Conservation (phyloP, 75 land plant genomes). For the Ceratopteris richardii region DNA sequence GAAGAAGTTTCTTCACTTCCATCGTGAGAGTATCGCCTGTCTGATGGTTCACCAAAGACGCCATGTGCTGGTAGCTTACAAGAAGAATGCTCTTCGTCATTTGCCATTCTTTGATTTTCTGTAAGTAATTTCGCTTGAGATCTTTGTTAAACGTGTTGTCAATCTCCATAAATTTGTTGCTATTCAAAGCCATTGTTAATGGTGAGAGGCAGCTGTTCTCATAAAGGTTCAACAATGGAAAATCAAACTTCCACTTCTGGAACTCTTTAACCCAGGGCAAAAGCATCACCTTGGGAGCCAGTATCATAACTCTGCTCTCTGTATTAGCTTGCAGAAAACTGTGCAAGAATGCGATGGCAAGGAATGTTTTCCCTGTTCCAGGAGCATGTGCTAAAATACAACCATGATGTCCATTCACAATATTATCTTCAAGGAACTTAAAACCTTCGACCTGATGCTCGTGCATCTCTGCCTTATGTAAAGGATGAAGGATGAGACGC, state of each 20-base stretch:
- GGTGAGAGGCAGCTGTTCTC: slow-evolving; percentile 22
- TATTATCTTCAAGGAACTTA: slow-evolving; percentile 54
- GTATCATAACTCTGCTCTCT: slow-evolving; percentile 53
- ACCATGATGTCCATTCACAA: slow-evolving; percentile 44
- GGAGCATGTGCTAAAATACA: slow-evolving; percentile 80
- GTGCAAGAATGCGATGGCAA: slow-evolving; percentile 41
- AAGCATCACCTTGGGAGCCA: slow-evolving; percentile 81
- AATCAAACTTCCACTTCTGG: slow-evolving; percentile 68
- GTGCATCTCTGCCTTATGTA: slow-evolving; percentile 39
- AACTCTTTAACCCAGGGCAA: slow-evolving; percentile 78
- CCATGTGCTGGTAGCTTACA: slow-evolving; percentile 69
- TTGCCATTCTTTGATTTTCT: slow-evolving; percentile 40
- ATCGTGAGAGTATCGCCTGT: not conserved
- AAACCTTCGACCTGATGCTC: slow-evolving; percentile 60
- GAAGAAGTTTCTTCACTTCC: slow-evolving; percentile 30
- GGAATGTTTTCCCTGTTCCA: slow-evolving; percentile 69
- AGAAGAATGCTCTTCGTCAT: slow-evolving; percentile 56
- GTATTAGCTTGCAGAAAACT: slow-evolving; percentile 63
- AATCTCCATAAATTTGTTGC: slow-evolving; percentile 38
- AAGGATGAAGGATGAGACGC: slow-evolving; percentile 42
- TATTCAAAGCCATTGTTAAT: slow-evolving; percentile 23
- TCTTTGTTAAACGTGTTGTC: slow-evolving; percentile 3
- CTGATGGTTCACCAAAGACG: slow-evolving; percentile 31
- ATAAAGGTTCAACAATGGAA: slow-evolving; percentile 52
- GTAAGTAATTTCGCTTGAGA: not conserved